Evolutionary conservation across 306 rosid species (phyloP), one percentile per base, ranked within the genome.

Genomic region (Lathyrus sativus): DNA sequence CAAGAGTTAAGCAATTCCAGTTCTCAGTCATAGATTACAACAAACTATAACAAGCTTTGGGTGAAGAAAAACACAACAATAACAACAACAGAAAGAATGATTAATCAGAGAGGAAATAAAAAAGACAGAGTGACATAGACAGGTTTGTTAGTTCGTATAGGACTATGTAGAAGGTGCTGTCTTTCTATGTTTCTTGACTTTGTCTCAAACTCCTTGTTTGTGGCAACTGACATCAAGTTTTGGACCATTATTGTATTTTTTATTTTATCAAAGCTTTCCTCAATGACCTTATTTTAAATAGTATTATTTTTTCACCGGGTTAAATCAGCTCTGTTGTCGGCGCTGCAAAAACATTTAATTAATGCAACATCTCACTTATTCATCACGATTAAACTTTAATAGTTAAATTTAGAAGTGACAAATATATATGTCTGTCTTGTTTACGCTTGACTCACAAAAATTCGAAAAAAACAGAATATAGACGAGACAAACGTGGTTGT

Each of bases 1-100:
- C 85, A 45, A 55, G 3, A 24, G 78, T 62, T 55, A 81, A 74
- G 66, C 85, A 74, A 57, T 53, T 44, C 73, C 50, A 26, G 11
- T 65, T 42, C 26, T 62, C 26, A 9, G 71, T 58, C 74, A 60
- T 48, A 38, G 72, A 71, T 65, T 64, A 67, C n/a, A 67, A 71
- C 55, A 67, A 17, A 10, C 69, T 42, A n/a, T n/a, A 42, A 64
- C 11, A 24, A 44, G 2, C 24, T 44, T 43, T 24, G 9, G 81
- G 22, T 66, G 68, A 22, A 14, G 14, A 24, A 50, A 48, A 50
- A 50, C 26, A 50, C 29, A 50, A 18, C 6, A 49, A 48, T 10
- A n/a, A n/a, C n/a, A 46, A 28, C 31, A 50, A 19, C 22, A 6
- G 4, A 2, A 38, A 62, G 2, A 62, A 8, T 2, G 22, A 71